phyloP scores from a whole-genome alignment of 345 rosid species.

The Pelargonium nanum region DNA sequence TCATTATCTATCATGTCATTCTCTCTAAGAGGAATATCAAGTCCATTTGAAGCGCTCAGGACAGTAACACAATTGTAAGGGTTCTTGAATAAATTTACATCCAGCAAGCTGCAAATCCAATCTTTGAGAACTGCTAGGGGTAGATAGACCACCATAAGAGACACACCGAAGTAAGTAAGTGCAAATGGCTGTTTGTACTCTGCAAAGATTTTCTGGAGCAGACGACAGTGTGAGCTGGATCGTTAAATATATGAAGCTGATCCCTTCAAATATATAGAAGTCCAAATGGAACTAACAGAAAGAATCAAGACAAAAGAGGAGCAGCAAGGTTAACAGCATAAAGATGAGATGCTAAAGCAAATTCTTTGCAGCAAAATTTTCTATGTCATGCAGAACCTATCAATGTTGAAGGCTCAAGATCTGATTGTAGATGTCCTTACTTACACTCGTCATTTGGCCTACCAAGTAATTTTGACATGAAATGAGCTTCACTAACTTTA shows the following conservation, averaged over 20 bases:
- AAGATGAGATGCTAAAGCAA: no score
- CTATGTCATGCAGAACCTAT: no score
- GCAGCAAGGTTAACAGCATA: no score
- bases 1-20: conserved; percentile 16
- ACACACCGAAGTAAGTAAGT: conserved; percentile 49
- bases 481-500: neutral
- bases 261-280: no score
- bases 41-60: conserved; percentile 16
- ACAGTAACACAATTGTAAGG: conserved; percentile 4
- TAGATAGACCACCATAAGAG: conserved; percentile 51
- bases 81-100: conserved; percentile 7
- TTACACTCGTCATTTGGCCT: no score
- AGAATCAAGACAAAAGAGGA: no score
- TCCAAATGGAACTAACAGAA: no score
- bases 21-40: conserved; percentile 32
- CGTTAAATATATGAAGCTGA: neutral
- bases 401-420: no score
- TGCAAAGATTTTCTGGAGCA: conserved; percentile 36
- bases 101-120: conserved; percentile 24
- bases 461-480: neutral
- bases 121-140: conserved; percentile 41
- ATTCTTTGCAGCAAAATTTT: no score
- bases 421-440: no score
- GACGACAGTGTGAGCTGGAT: neutral
- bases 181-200: conserved; percentile 55